Base-by-base conservation (phyloP, 1,139 yeast genomes). In the Blastobotrys indianensis region DNA sequence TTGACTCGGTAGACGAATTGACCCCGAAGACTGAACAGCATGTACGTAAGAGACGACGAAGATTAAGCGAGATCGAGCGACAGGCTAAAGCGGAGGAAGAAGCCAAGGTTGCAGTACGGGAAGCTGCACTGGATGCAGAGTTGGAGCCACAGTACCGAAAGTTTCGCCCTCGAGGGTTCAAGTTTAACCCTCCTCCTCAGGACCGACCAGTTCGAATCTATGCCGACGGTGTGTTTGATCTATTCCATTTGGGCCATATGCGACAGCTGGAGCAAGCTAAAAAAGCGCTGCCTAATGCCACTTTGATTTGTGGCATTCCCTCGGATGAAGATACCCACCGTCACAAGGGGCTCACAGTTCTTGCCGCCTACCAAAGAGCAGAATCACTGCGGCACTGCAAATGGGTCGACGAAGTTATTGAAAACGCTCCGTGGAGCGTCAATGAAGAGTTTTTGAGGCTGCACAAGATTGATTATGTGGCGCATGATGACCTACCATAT, bases 331-430 rank as follows among this genome's bases (percentile, higher is more conserved):
- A 86, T 58, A 92, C 97, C 2, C 98, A 92, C 68, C 83, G 82
- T 57, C 75, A 92, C 52, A 92, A 92, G 64, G 98, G 98, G 1
- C 70, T 92, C 54, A 92, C 98, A 0, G 98, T 92, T 6, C 72
- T 92, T 49, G 76, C 85, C 2, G 98, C 88, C 62, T 70, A 77
- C 53, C 97, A 92, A 64, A 77, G 98, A 52, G 80, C 83, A 57
- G 98, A 92, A 54, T 85, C 96, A 4, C 72, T 92, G 52, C 74
- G 75, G 51, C 98, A 92, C 66, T 92, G 98, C 65, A 79, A 74
- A 59, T 92, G 98, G 98, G 98, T 92, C 20, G 97, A 92, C 63
- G 97, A 92, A 63, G 97, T 92, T 17, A 75, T 92, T 44, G 88
- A 92, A 25, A 74, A 85, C 64, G 96, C 97, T 1, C 98, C 98